Evolutionary conservation across 2,329 filamentous ascomycete genomes (phyloP).

Genomic region (Fusarium brevicatenulatum): DNA sequence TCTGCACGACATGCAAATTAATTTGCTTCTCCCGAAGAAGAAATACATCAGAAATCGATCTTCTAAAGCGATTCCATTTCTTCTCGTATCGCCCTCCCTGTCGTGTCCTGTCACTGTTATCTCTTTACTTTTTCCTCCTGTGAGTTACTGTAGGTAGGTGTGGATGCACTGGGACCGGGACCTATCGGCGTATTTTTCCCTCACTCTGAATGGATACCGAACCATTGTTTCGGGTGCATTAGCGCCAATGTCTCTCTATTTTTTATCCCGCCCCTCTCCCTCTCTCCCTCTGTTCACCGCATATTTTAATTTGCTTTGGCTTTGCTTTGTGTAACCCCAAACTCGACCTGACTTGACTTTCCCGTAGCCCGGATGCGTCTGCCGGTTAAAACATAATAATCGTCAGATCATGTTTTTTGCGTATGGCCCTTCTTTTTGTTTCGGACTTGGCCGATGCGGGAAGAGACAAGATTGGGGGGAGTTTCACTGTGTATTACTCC

Average conservation of each 20-base stretch:
- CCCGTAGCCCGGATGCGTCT: conserved; percentile 5
- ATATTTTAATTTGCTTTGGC: not conserved
- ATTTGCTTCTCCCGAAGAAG: conserved; percentile 19
- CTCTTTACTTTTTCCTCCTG: not conserved
- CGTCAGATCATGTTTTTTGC: not conserved
- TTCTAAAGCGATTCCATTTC: not conserved
- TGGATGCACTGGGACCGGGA: too few species aligned
- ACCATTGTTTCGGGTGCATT: conserved; percentile 39
- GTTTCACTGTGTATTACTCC: not conserved
- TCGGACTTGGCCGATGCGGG: conserved; percentile 15
- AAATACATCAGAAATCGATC: conserved; percentile 4
- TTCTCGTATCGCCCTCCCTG: not conserved
- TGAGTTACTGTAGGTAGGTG: too few species aligned
- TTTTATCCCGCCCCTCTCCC: too few species aligned
- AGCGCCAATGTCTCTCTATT: conserved; percentile 4
- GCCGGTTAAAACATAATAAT: conserved; percentile 17
- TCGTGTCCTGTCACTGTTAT: not conserved
- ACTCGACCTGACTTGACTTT: not conserved
- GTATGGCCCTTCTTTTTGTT: not conserved
- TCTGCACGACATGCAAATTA: not conserved
- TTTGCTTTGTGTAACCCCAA: conserved; percentile 1
- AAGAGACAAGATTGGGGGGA: conserved; percentile 25
- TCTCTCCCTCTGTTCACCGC: conserved; percentile 11
- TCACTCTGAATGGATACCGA: conserved; percentile 13
- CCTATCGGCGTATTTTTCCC: conserved; percentile 8